Conservation (phyloP, 441 rosid genomes). For the Codiaeum variegatum region DNA sequence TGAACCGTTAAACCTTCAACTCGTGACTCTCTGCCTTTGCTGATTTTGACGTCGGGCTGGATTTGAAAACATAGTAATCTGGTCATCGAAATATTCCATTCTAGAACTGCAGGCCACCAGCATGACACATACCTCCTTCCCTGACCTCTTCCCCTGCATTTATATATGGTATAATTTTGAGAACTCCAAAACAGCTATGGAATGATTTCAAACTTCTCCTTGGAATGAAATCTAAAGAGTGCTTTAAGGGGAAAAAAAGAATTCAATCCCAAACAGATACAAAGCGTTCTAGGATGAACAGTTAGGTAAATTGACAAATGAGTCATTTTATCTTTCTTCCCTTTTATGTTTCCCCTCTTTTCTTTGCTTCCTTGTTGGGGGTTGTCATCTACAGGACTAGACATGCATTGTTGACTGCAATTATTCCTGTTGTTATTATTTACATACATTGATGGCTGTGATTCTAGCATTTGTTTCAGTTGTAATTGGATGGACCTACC, state of each 20-base stretch:
- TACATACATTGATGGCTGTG: background rate
- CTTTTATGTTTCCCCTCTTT: background rate
- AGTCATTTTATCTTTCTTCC: background rate
- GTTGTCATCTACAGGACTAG: background rate
- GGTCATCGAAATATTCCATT: too few species aligned
- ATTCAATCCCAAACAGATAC: background rate
- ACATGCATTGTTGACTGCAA: background rate
- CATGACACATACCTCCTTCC: background rate
- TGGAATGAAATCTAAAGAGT: background rate
- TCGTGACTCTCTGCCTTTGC: too few species aligned
- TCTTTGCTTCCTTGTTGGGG: background rate
- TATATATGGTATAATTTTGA: background rate
- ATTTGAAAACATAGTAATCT: too few species aligned
- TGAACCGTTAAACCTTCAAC: too few species aligned
- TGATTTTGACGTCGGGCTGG: too few species aligned
- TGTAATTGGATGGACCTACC: background rate
- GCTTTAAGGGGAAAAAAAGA: background rate
- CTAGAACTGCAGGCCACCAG: background rate
- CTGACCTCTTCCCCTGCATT: too few species aligned
- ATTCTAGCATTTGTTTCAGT: slow-evolving; percentile 1
- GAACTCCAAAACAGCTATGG: background rate
- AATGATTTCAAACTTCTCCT: background rate
- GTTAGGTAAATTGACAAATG: background rate
- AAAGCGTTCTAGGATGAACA: background rate
- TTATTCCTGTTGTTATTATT: background rate